Conservation (phyloP, 306 rosid genomes). For the Carpinus viminea region DNA sequence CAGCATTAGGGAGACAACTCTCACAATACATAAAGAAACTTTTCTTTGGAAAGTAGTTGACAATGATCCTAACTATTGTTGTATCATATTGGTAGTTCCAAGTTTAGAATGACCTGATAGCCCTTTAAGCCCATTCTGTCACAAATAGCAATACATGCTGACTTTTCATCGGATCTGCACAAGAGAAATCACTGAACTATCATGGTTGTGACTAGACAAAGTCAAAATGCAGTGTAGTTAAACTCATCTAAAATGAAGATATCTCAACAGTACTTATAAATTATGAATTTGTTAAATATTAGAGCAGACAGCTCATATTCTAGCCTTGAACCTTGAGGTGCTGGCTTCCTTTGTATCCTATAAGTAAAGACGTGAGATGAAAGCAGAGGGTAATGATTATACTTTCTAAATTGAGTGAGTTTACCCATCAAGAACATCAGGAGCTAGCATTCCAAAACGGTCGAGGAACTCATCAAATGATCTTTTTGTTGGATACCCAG, state of each 20-base stretch:
- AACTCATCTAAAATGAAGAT: slow-evolving; percentile 14
- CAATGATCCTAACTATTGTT: slow-evolving; percentile 8
- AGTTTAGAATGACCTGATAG: slow-evolving; percentile 61
- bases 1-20: slow-evolving; percentile 15
- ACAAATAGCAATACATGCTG: slow-evolving; percentile 67
- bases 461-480: slow-evolving; percentile 83
- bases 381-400: background rate
- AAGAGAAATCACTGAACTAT: slow-evolving; percentile 27
- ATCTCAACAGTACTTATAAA: slow-evolving; percentile 4
- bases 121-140: slow-evolving; percentile 83
- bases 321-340: slow-evolving; percentile 18
- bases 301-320: slow-evolving; percentile 17
- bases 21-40: slow-evolving; percentile 17
- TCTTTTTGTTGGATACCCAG: slow-evolving; percentile 89
- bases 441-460: slow-evolving; percentile 90
- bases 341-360: slow-evolving; percentile 23
- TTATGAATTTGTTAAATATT: slow-evolving; percentile 2
- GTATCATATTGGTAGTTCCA: slow-evolving; percentile 12
- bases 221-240: slow-evolving; percentile 14
- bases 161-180: slow-evolving; percentile 79
- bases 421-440: slow-evolving; percentile 80
- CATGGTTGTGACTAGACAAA: slow-evolving; percentile 6
- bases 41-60: slow-evolving; percentile 6
- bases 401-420: slow-evolving; percentile 12
- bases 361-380: background rate